Evolutionary conservation across 305 asterid species (phyloP), one percentile per base, ranked within the genome.

Genomic region (Andrographis paniculata): DNA sequence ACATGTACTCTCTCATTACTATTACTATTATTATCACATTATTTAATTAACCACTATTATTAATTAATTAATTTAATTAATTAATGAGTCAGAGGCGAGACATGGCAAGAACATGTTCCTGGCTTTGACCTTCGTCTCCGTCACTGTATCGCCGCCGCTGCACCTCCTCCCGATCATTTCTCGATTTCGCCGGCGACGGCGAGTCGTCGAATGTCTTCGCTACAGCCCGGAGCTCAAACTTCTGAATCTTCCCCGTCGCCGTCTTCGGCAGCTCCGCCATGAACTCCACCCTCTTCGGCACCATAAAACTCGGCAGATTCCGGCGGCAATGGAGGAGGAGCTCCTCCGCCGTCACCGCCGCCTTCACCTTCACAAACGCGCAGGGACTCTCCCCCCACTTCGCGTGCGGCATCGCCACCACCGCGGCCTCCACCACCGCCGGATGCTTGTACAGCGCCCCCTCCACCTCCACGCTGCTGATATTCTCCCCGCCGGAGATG

Each of bases 301-400:
- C 84, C 95, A 80, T 84, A 42, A 67, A 84, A 9, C 22, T 38
- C 37, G 95, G 59, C 52, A 84, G 45, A 21, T 74, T 76, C 18
- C 57, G 49, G 59, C 76, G 62, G 63, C 95, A 81, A 61, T 76
- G 79, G 20, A 24, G 56, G 6, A 76, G 36, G 3, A 84, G 66
- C 22, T 81, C 86, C 23, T 56, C 68, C 69, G 67, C 78, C 4
- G 42, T 20, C 31, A 56, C 67, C 42, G 3, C 8, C 42, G 14
- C 4, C 12, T 9, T 37, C 17, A 37, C 5, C 5, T 17, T 63
- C 9, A 84, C 74, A 20, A 84, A 84, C 0, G 95, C 93, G 21
- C 95, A 84, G 0, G 95, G 93, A 37, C 82, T 84, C 61, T 84
- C 95, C 0, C 95, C 95, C 95, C 95, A 84, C 52, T 13, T 71